A percentile compares a stretch with the other conserved stretches of the same genome.
These are phyloP conservation scores for Podospora fimiseda DNA, from an alignment of 495 filamentous ascomycete species.

Conservation along the genomic window DNA sequence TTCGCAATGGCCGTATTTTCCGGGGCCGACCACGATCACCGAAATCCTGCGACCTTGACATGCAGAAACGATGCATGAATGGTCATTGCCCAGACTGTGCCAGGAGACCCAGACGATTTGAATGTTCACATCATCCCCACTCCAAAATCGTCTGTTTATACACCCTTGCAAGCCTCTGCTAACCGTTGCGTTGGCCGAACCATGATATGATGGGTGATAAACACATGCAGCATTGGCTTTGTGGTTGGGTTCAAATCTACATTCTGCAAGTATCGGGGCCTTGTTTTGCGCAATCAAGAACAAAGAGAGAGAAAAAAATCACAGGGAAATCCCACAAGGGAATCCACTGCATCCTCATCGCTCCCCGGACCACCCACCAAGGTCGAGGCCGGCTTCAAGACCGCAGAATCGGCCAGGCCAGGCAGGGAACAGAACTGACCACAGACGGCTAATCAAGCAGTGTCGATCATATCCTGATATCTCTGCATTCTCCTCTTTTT, in stretches of 20 bases:
- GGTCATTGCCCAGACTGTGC: conserved; percentile 1
- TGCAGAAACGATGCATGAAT: conserved; percentile 5
- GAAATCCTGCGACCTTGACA: conserved; percentile 9
- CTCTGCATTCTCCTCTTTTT: background rate
- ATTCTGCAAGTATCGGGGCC: background rate
- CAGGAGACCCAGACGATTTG: conserved; percentile 5
- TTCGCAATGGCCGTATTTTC: background rate
- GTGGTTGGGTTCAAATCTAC: background rate
- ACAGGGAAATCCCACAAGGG: background rate
- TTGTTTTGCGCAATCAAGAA: background rate
- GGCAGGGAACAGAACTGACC: background rate
- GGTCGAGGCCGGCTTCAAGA: conserved; percentile 3
- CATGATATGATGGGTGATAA: no score
- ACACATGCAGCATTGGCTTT: no score
- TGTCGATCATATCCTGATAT: conserved; percentile 4
- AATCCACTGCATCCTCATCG: conserved; percentile 3
- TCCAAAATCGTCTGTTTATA: conserved; percentile 1
- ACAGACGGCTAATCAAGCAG: conserved; percentile 10
- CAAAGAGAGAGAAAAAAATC: no score
- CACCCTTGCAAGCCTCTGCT: background rate
- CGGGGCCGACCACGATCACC: conserved; percentile 3
- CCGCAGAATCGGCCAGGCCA: conserved; percentile 1
- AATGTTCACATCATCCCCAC: conserved; percentile 1
- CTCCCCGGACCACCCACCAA: background rate
- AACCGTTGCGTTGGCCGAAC: no score